Evolutionary conservation across 176 grass and related monocot genomes (phyloP).

Genomic region (Oryza glumipatula): DNA sequence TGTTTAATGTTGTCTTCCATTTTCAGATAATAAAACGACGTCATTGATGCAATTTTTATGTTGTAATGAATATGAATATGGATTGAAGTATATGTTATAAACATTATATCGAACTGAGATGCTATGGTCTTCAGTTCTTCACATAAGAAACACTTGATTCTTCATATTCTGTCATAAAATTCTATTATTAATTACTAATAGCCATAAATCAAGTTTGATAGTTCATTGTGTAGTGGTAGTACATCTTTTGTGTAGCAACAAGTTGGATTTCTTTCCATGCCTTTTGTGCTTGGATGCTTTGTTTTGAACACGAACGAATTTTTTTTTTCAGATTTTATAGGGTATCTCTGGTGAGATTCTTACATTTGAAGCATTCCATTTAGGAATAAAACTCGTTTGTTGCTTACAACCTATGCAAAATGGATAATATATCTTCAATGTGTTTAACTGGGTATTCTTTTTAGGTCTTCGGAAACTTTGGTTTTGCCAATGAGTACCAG

Average conservation of each 20-base stretch:
- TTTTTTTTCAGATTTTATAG: neutral
- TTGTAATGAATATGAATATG: neutral
- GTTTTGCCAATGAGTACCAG: conserved; percentile 75
- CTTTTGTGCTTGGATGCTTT: neutral
- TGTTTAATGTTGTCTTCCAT: neutral
- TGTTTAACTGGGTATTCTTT: conserved; percentile 35
- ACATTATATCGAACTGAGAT: neutral
- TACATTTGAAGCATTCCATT: neutral
- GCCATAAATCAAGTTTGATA: neutral
- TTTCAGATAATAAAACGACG: neutral
- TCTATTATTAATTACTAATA: neutral
- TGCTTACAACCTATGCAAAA: neutral
- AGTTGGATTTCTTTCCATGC: neutral
- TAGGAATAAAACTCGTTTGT: neutral
- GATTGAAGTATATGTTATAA: neutral
- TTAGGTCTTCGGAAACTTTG: conserved; percentile 73
- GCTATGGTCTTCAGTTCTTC: neutral
- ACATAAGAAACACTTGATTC: neutral
- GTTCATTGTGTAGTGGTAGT: neutral
- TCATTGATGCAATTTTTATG: neutral
- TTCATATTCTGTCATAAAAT: neutral
- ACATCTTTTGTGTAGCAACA: neutral
- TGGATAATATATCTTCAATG: neutral
- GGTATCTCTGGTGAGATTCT: neutral
- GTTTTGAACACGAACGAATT: neutral